Percentiles rank a stretch among this genome's conserved stretches.
Conservation (phyloP, 805 yeast species). For the Ascoidea asiatica region DNA sequence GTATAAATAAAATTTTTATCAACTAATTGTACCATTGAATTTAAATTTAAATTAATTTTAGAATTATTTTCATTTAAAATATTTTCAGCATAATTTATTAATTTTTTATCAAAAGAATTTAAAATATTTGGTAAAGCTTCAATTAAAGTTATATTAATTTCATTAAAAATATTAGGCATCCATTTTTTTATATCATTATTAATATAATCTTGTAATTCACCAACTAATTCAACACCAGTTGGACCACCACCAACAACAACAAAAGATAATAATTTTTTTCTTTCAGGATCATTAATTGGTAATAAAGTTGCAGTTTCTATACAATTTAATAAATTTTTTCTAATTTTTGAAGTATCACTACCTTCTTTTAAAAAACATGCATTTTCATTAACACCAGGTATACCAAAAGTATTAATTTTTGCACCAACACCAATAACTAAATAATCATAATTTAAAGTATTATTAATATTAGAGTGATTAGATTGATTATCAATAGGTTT, state of each 20-base stretch:
- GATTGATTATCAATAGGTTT: constrained; percentile 34
- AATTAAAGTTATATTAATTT: constrained; percentile 70
- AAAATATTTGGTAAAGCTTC: constrained; percentile 89
- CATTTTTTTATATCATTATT: constrained; percentile 82
- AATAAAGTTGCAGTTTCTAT: constrained; percentile 80
- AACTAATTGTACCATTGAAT: constrained; percentile 83
- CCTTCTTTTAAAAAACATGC: constrained; percentile 86
- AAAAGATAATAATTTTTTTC: constrained; percentile 72
- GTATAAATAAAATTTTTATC: constrained; percentile 60
- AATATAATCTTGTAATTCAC: constrained; percentile 88
- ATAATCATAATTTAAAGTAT: constrained; percentile 54
- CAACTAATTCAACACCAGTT: constrained; percentile 96
- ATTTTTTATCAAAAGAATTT: constrained; percentile 54
- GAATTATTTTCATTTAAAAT: constrained; percentile 49
- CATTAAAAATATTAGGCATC: constrained; percentile 77
- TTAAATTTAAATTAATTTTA: constrained; percentile 62
- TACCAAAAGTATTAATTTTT: constrained; percentile 86
- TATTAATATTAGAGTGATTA: constrained; percentile 22
- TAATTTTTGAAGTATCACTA: constrained; percentile 73
- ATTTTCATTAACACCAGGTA: constrained; percentile 83
- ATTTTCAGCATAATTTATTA: constrained; percentile 68
- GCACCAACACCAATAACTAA: constrained; percentile 92
- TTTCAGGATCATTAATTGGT: constrained; percentile 59
- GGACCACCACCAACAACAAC: constrained; percentile 99
- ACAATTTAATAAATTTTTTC: constrained; percentile 72